Evolutionary conservation across 192 early-diverging fungal species (phyloP).

Genomic region (Coemansia umbellata): DNA sequence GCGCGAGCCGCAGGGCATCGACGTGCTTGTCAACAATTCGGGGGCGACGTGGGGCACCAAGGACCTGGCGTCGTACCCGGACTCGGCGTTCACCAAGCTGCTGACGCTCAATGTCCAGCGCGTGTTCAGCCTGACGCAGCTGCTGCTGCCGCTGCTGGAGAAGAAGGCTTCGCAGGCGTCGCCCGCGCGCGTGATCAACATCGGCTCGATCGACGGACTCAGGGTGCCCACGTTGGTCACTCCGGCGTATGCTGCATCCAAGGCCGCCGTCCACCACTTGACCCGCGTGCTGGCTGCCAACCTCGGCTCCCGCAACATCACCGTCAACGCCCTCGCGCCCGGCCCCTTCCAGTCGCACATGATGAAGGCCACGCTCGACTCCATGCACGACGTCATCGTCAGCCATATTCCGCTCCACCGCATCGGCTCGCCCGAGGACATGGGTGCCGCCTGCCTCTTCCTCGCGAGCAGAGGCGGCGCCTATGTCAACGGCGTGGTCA

Average conservation of each 20-base stretch:
- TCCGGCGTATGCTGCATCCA: slow-evolving; percentile 74
- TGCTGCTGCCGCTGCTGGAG: slow-evolving; percentile 66
- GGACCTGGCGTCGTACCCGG: slow-evolving; percentile 54
- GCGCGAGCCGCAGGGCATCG: slow-evolving; percentile 58
- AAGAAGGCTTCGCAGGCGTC: slow-evolving; percentile 51
- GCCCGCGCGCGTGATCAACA: slow-evolving; percentile 86
- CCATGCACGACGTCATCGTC: slow-evolving; percentile 54
- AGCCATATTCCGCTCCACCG: slow-evolving; percentile 62
- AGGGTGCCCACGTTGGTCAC: slow-evolving; percentile 52
- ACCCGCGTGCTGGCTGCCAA: slow-evolving; percentile 62
- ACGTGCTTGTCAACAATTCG: slow-evolving; percentile 88
- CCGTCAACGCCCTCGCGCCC: slow-evolving; percentile 68
- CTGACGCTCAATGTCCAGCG: slow-evolving; percentile 84
- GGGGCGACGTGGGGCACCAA: slow-evolving; percentile 53
- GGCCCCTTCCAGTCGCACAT: slow-evolving; percentile 74
- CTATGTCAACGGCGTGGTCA: slow-evolving; percentile 78
- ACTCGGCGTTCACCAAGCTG: slow-evolving; percentile 66
- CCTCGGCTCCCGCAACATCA: slow-evolving; percentile 56
- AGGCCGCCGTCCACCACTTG: slow-evolving; percentile 76
- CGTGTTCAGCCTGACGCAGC: slow-evolving; percentile 74
- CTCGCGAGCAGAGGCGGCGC: slow-evolving; percentile 69
- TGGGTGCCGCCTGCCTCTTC: slow-evolving; percentile 82
- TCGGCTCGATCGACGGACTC: slow-evolving; percentile 72
- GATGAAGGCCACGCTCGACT: slow-evolving; percentile 64
- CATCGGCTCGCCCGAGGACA: slow-evolving; percentile 79